Conservation (phyloP, 495 filamentous ascomycete genomes). For the Aspergillus carlsbadensis region DNA sequence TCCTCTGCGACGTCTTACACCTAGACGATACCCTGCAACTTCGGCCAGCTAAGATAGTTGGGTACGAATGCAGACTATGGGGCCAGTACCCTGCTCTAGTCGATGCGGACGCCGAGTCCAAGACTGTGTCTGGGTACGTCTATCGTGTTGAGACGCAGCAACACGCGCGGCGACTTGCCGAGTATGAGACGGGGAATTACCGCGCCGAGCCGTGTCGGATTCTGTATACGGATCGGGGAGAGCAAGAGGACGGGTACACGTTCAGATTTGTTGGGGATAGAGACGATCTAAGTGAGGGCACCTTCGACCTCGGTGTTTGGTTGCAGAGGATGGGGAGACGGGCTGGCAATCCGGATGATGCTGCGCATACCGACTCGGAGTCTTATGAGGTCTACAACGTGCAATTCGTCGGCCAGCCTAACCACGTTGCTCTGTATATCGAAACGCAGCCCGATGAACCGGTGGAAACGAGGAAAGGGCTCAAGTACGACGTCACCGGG, state of each 20-base stretch:
- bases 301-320: conserved; percentile 29
- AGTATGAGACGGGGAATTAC: conserved; percentile 32
- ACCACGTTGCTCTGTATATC: conserved; percentile 8
- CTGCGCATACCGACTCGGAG: too few relatives aligned
- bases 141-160: conserved; percentile 24
- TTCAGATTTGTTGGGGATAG: conserved; percentile 32
- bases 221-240: conserved; percentile 21
- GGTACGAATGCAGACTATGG: conserved; percentile 25
- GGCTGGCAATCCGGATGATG: too few relatives aligned
- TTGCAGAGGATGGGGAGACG: conserved; percentile 17
- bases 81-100: conserved; percentile 31
- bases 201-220: conserved; percentile 19
- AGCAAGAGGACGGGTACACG: conserved; percentile 16
- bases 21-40: conserved; percentile 16
- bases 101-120: conserved; percentile 15
- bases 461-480: neutral
- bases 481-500: neutral
- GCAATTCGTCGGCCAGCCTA: neutral
- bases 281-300: conserved; percentile 25
- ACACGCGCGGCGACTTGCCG: conserved; percentile 24
- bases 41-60: conserved; percentile 16
- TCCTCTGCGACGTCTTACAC: conserved; percentile 20
- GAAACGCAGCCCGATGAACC: neutral
- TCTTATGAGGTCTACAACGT: conserved; percentile 1
- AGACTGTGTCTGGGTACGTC: conserved; percentile 21